Conservation (phyloP, 2,329 filamentous ascomycete species). For the Laburnicola sp. region DNA sequence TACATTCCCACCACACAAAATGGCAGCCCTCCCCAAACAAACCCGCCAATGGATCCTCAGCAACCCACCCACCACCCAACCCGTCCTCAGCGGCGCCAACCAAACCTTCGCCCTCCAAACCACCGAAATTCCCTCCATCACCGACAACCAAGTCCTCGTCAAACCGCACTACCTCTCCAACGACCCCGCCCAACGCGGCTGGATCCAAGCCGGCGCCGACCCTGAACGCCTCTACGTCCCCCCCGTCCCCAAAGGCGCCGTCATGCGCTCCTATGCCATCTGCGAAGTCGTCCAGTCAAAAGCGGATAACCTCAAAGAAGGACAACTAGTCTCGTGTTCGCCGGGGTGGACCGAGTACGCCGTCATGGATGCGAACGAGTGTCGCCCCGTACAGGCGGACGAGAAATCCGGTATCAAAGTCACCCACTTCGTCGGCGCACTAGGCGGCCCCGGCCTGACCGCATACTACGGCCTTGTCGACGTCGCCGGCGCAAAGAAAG, state of each 20-base stretch:
- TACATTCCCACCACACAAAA: constrained; percentile 8
- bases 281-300: constrained; percentile 64
- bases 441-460: constrained; percentile 62
- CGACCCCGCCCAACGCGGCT: constrained; percentile 57
- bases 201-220: constrained; percentile 50
- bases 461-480: constrained; percentile 75
- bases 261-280: constrained; percentile 67
- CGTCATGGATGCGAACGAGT: constrained; percentile 49
- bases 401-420: constrained; percentile 42
- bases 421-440: constrained; percentile 52
- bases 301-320: constrained; percentile 56
- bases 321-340: constrained; percentile 59
- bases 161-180: constrained; percentile 52
- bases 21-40: constrained; percentile 32
- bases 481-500: constrained; percentile 65
- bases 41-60: constrained; percentile 51
- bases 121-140: constrained; percentile 39
- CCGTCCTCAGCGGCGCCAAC: constrained; percentile 42
- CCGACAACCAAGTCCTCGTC: constrained; percentile 50
- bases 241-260: constrained; percentile 49
- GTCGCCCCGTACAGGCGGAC: constrained; percentile 34
- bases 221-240: constrained; percentile 52
- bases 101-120: constrained; percentile 48
- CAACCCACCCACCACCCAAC: constrained; percentile 45
- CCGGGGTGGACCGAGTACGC: constrained; percentile 69